Evolutionary conservation across 768 basidiomycete genomes (phyloP), one percentile per base, ranked within the genome.

Genomic region (Saitozyma podzolica): DNA sequence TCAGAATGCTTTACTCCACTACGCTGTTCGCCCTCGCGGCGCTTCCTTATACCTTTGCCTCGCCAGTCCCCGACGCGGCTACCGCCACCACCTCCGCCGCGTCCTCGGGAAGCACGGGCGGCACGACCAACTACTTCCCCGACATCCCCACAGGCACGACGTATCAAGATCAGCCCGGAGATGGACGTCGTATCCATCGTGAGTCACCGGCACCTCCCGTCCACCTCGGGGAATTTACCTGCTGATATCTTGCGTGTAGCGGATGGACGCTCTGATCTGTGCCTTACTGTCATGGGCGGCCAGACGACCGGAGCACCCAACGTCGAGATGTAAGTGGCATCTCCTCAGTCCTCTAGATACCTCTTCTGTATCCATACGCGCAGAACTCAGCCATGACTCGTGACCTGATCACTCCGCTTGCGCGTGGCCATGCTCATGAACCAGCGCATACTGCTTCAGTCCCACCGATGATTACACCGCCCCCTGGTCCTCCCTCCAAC

Each of bases 261-360:
- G 8, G 9, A 40, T 7, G 59, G 59, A 8, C 51, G 59, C 9
- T 14, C 50, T 14, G 59, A 61, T 49, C 52, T 61, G 5, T 61
- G 59, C 17, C 9, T 61, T 8, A 61, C 52, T 45, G 52, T 54
- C 17, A 51, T 45, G 17, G 59, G 59, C 20, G 59, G 59, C 5
- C 37, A 61, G 40, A 8, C 49, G 14, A 42, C 40, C 40, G 11
- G 19, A 4, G 58, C 50, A 29, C 50, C 58, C 10, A 50, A 59
- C n/a, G 9, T 51, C 4, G 58, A 50, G 10, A 59, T 59, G 58
- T 59, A 42, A 59, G 50, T 41, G 29, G 29, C 29, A 29, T 5
- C 29, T 29, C 29, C 29, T 29, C 29, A 29, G 2, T 29, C 29
- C 29, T 29, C 29, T 29, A 2, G 29, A 29, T 29, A 29, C 29